These are phyloP conservation scores for thale cress (Arabidopsis thaliana) DNA, from an alignment of 345 rosid genomes.

Conservation along the genomic window TAIR10.1 NC_003075.7:10739001-10739500, in stretches of 20 bases:
- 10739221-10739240: not conserved
- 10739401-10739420: too few species aligned
- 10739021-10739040: too few species aligned
- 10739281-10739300: too few species aligned
- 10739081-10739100: too few species aligned
- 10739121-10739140: not conserved
- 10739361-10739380: not conserved
- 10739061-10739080: too few species aligned
- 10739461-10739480: constrained; percentile 52
- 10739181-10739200: not conserved
- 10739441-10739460: constrained; percentile 50
- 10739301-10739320: not conserved
- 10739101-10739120: too few species aligned
- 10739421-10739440: not conserved
- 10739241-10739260: not conserved
- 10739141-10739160: not conserved
- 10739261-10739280: not conserved
- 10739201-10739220: not conserved
- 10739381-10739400: not conserved
- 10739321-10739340: constrained; percentile 25
- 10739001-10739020: too few species aligned
- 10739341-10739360: not conserved
- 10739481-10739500: constrained; percentile 79
- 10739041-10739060: too few species aligned
- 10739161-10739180: constrained; percentile 32